Base-by-base conservation (phyloP, 2,329 filamentous ascomycete genomes). In the Monosporascus sp. region DNA sequence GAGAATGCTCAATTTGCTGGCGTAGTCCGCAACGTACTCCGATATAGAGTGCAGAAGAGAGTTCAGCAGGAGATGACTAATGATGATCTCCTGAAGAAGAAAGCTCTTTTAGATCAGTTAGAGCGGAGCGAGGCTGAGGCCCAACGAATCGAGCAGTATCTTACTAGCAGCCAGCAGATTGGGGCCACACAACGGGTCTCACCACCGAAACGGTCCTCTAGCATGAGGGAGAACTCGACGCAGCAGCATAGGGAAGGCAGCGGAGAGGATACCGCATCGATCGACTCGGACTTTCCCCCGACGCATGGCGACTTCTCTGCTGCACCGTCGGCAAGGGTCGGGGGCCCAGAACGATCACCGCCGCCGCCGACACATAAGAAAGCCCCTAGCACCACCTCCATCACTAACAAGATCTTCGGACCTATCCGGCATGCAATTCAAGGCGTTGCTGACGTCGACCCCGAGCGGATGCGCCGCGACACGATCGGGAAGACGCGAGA, bases 61-160 rank as follows among this genome's bases (percentile, higher is more conserved):
- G 90, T 99, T 50, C 94, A 99, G 67, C 91, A 97, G 70, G 94
- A 99, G 67, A 93, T 97, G 86, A 97, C 94, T 1, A 87, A 87
- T 45, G 94, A 99, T 54, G 92, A 99, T 64, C 77, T 99, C 11
- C 82, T 87, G 52, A 96, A 93, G 77, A 97, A 97, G 75, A 85
- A 82, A 63, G 76, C 81, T 3, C 78, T 94, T 14, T 78, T 99
- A 15, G 90, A 96, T 45, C 88, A 92, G 48, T 76, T 99, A n/a
- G 94, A 99, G 74, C 84, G 86, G 54, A 97, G 93, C 66, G 94
- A 99, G 71, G 81, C 88, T 6, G 94, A 99, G 73, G 92, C 94
- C 1, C 89, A 89, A 66, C 85, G 95, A 47, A 94, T 99, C 56
- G 93, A 97, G 65, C 89, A 96, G 60, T 97, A 97, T 67, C 81